Evolutionary conservation across 2,329 filamentous ascomycete genomes (phyloP), one percentile per base, ranked within the genome.

Genomic region (Phyllosticta citribraziliensis): DNA sequence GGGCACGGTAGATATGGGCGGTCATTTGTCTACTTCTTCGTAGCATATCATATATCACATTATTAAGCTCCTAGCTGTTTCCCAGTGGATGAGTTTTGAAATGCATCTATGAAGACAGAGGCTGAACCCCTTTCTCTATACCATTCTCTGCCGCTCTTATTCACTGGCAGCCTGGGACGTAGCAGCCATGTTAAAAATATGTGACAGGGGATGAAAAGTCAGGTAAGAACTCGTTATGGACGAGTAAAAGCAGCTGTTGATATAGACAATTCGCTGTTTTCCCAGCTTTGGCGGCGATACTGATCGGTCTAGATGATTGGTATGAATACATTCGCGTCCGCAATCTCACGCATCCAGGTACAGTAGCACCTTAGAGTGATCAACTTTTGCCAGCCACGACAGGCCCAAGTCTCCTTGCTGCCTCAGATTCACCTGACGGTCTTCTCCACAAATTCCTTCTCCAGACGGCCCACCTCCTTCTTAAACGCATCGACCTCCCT

Each of bases 401-500:
- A 6, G 27, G 8, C 27, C 22, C 22, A 3, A 22, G 22, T 22
- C 22, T 22, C 22, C 22, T 22, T 22, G 22, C 22, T 8, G 9
- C n/a, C 20, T 9, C 11, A 14, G 11, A 51, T 35, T 72, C 67
- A 79, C 67, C 75, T 66, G 62, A 89, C 82, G 61, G 95, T 85
- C 78, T 87, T 90, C 71, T 95, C 88, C 40, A 97, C 90, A 84
- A 95, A 97, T 25, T 81, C 81, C 76, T 85, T 87, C 83, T 97
- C 93, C 75, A 97, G 75, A 78, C 84, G 85, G 67, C 88, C 85
- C 57, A 97, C 92, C 80, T 96, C 90, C 69, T 83, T 82, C 84
- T 92, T 96, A 76, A 97, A 97, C 20, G 80, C 81, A 78, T 95
- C 88, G 24, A 97, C 91, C 82, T 97, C 91, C 75, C 86, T 83